These are phyloP conservation scores for Umbellularia californica DNA, from an alignment of 164 flowering plant species.

Conservation along the genomic window DNA sequence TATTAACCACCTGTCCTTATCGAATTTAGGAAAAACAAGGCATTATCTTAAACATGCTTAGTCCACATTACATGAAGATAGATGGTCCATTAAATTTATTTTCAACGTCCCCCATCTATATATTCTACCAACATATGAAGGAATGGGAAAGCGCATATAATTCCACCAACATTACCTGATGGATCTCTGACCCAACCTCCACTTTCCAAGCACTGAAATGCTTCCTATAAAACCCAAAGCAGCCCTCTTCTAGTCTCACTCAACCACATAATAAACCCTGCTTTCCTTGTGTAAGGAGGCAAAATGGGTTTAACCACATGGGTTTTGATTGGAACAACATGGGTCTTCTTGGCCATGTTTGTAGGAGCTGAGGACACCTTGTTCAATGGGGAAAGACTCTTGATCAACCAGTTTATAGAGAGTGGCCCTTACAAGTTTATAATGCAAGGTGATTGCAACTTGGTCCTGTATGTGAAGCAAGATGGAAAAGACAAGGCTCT, in stretches of 20 bases:
- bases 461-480: conserved; percentile 17
- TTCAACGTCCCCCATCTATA: no score
- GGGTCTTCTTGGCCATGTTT: not conserved
- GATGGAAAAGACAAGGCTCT: conserved; percentile 13
- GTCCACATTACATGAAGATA: no score
- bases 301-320: not conserved
- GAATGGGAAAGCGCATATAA: no score
- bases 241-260: not conserved
- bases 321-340: conserved; percentile 1
- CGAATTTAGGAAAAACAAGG: no score
- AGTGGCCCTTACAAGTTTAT: conserved; percentile 33
- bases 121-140: no score
- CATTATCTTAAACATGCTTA: no score
- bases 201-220: not conserved
- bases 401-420: conserved; percentile 23
- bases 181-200: conserved; percentile 1
- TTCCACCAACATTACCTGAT: not conserved
- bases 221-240: not conserved
- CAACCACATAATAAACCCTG: not conserved
- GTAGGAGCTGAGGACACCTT: conserved; percentile 27
- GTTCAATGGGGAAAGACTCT: conserved; percentile 27
- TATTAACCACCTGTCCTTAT: no score
- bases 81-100: no score
- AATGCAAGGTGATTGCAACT: conserved; percentile 31
- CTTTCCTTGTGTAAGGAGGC: no score